Conservation (phyloP, 2,329 filamentous ascomycete species). For the Helminthosporium solani region DNA sequence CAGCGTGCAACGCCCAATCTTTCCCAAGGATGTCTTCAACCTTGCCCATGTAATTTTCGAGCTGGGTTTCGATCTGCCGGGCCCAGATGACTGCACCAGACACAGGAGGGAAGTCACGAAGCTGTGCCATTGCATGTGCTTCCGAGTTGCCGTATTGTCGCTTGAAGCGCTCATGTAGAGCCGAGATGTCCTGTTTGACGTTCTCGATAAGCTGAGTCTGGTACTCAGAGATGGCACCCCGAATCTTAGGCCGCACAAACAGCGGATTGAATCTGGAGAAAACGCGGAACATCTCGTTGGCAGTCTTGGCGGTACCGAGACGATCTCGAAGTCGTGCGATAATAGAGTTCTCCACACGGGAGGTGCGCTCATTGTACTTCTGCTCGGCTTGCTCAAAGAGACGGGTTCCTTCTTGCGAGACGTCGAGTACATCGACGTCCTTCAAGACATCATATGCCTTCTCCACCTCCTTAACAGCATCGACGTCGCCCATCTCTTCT, state of each 20-base stretch:
- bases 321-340: conserved; percentile 91
- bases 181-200: conserved; percentile 92
- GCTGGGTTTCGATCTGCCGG: conserved; percentile 91
- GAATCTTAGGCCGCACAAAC: conserved; percentile 97
- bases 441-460: conserved; percentile 93
- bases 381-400: conserved; percentile 93
- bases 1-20: conserved; percentile 91
- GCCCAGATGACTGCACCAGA: conserved; percentile 98
- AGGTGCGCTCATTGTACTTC: conserved; percentile 95
- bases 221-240: conserved; percentile 95
- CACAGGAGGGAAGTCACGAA: conserved; percentile 92
- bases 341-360: conserved; percentile 97
- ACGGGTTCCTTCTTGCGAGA: conserved; percentile 83
- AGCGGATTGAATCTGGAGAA: conserved; percentile 99
- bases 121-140: conserved; percentile 95
- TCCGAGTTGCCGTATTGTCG: conserved; percentile 98
- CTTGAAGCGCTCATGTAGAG: conserved; percentile 95
- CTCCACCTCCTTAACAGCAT: conserved; percentile 93
- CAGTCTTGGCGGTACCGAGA: conserved; percentile 91
- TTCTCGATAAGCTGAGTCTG: conserved; percentile 98
- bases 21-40: conserved; percentile 96
- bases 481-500: conserved; percentile 94
- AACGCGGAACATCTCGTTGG: conserved; percentile 99
- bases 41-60: conserved; percentile 96
- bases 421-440: conserved; percentile 92